Base-by-base conservation (phyloP, 306 rosid species). In the Medicago arabica region DNA sequence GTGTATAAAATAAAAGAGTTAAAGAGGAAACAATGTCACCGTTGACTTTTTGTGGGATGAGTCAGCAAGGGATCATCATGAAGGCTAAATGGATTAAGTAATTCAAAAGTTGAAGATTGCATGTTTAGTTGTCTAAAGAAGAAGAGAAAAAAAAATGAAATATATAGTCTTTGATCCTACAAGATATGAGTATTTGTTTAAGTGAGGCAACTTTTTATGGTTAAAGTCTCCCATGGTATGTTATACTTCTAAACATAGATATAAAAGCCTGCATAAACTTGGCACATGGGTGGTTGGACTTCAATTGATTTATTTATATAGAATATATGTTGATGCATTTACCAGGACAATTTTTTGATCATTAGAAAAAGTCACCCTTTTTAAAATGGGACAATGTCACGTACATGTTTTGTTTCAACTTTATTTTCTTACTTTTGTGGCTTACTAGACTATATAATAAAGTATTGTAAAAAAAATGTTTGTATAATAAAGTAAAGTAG, bases 61-160 rank as follows among this genome's bases (percentile, higher is more conserved):
- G 83, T 87, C 89, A 83, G 82, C 73, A 68, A 58, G 77, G 77
- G 75, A 76, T 87, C 89, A 87, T 80, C 88, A 78, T 39, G 80
- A 71, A 81, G 77, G 69, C 69, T 68, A 69, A 50, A 46, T 2
- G n/a, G n/a, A n/a, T n/a, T n/a, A n/a, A n/a, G n/a, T n/a, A n/a
- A n/a, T n/a, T n/a, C n/a, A n/a, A n/a, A n/a, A n/a, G n/a, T n/a
- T n/a, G n/a, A n/a, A n/a, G n/a, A n/a, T n/a, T n/a, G n/a, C n/a
- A n/a, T n/a, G n/a, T n/a, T n/a, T n/a, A n/a, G n/a, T n/a, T n/a
- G n/a, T n/a, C n/a, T n/a, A n/a, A n/a, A n/a, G n/a, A n/a, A n/a
- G n/a, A n/a, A n/a, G n/a, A n/a, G n/a, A n/a, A n/a, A n/a, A n/a
- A n/a, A n/a, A n/a, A n/a, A n/a, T n/a, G n/a, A n/a, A n/a, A n/a